Evolutionary conservation across 805 yeast genomes (phyloP).

Genomic region (Candida maesae): DNA sequence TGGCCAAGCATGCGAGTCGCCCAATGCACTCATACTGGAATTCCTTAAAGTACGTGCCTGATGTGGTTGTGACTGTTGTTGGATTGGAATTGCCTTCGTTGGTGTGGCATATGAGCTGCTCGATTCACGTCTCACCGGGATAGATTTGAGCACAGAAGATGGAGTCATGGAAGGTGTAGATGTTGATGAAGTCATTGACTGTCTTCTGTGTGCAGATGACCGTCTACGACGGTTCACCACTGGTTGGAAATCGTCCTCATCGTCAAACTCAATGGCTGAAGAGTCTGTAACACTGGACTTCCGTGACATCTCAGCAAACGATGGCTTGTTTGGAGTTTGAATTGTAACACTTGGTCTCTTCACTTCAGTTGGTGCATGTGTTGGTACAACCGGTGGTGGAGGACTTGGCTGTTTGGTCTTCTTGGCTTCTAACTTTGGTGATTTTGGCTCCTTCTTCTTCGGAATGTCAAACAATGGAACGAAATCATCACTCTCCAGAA

Average conservation of each 20-base stretch:
- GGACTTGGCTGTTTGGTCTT: constrained; percentile 8
- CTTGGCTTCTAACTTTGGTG: constrained; percentile 18
- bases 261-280: constrained; percentile 28
- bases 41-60: constrained; percentile 1
- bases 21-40: neutral
- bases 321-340: constrained; percentile 3
- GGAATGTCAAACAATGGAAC: constrained; percentile 34
- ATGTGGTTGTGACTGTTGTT: neutral
- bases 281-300: constrained; percentile 15
- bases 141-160: neutral
- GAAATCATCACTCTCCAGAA: constrained; percentile 35
- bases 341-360: constrained; percentile 10
- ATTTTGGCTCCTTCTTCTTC: constrained; percentile 16
- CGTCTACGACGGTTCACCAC: constrained; percentile 31
- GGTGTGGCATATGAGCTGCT: constrained; percentile 5
- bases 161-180: neutral
- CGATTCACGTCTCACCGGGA: constrained; percentile 5
- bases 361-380: no score
- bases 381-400: no score
- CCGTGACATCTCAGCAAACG: constrained; percentile 4
- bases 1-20: constrained; percentile 9
- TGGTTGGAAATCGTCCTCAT: constrained; percentile 30
- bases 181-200: constrained; percentile 2
- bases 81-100: constrained; percentile 5
- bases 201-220: constrained; percentile 28